Evolutionary conservation across 805 yeast species (phyloP).

Genomic region (Candida ortonii): DNA sequence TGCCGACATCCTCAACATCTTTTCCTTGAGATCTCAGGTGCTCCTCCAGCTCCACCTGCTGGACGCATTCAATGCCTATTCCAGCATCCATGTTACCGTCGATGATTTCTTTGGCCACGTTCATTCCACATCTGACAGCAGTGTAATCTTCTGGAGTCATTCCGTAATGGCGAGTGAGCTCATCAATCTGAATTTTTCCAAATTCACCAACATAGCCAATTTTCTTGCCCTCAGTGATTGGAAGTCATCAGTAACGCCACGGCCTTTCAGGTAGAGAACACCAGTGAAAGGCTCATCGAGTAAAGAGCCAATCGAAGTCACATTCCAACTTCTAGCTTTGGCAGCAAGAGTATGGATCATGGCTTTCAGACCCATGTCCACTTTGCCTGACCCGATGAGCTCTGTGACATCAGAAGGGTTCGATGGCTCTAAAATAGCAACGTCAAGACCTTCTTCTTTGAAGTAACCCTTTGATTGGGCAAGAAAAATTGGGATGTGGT

Average conservation of each 20-base stretch:
- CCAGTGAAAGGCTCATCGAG: slow-evolving; percentile 60
- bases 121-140: slow-evolving; percentile 60
- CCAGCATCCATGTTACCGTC: slow-evolving; percentile 58
- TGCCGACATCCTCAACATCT: slow-evolving; percentile 45
- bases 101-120: slow-evolving; percentile 53
- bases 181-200: slow-evolving; percentile 57
- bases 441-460: slow-evolving; percentile 47
- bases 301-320: slow-evolving; percentile 52
- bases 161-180: slow-evolving; percentile 52
- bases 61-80: slow-evolving; percentile 57
- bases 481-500: slow-evolving; percentile 51
- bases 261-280: slow-evolving; percentile 46
- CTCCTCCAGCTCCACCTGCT: slow-evolving; percentile 56
- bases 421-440: slow-evolving; percentile 53
- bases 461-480: slow-evolving; percentile 51
- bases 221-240: slow-evolving; percentile 46
- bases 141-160: slow-evolving; percentile 55
- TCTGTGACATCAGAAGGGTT: slow-evolving; percentile 60
- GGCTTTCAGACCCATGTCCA: slow-evolving; percentile 58
- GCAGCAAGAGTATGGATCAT: slow-evolving; percentile 62
- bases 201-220: slow-evolving; percentile 60
- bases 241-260: slow-evolving; percentile 52
- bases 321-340: slow-evolving; percentile 56
- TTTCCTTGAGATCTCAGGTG: slow-evolving; percentile 43
- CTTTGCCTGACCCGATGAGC: slow-evolving; percentile 53